Percentiles rank a stretch among this genome's conserved stretches.
phyloP scores from a whole-genome alignment of 805 yeast species.

The Yarrowia yakushimensis region DNA sequence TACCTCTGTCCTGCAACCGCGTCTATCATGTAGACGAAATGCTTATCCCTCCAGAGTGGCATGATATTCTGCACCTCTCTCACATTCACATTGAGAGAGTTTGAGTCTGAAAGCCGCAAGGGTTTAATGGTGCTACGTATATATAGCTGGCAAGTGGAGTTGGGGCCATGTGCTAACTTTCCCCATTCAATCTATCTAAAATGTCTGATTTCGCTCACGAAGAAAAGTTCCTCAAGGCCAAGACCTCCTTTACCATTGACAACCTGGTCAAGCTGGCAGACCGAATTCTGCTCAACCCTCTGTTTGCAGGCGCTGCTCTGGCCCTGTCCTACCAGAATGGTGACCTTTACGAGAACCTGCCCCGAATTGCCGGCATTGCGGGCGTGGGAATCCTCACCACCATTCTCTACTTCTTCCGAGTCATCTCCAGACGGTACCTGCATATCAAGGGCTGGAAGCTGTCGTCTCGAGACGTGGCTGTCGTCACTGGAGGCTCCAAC shows the following conservation, averaged over 20 bases:
- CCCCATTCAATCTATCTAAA: neutral
- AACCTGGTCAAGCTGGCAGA: conserved; percentile 20
- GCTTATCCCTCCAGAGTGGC: conserved; percentile 18
- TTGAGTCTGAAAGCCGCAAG: neutral
- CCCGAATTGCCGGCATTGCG: conserved; percentile 16
- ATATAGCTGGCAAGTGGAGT: neutral
- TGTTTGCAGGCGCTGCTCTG: neutral
- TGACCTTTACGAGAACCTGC: conserved; percentile 21
- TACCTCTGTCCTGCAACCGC: neutral
- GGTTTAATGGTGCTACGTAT: conserved; percentile 9
- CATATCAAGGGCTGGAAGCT: conserved; percentile 25
- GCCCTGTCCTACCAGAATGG: conserved; percentile 24
- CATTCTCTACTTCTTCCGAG: conserved; percentile 20
- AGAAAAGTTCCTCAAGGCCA: conserved; percentile 1
- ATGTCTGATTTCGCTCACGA: conserved; percentile 24
- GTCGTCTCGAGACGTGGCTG: conserved; percentile 49
- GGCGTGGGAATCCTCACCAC: conserved; percentile 9
- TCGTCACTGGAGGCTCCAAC: conserved; percentile 79
- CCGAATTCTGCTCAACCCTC: conserved; percentile 18
- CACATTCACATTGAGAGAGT: conserved; percentile 23
- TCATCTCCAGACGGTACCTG: conserved; percentile 23
- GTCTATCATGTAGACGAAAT: neutral
- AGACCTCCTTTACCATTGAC: conserved; percentile 5
- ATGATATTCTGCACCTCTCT: conserved; percentile 19
- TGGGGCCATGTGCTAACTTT: neutral